Base-by-base conservation (phyloP, 2,329 filamentous ascomycete species). In the Cercospora sp. region DNA sequence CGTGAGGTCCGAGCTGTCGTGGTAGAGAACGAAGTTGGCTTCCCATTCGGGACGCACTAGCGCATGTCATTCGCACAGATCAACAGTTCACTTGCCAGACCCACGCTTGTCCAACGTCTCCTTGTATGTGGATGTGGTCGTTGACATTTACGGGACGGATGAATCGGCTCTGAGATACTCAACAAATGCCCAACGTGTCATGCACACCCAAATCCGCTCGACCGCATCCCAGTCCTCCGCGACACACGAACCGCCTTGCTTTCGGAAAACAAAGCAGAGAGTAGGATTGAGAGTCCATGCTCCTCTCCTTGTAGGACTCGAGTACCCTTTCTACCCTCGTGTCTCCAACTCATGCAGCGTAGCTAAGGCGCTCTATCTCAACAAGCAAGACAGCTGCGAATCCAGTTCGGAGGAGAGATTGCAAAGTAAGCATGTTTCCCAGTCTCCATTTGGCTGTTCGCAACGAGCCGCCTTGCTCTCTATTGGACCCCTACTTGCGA, bases 61-160 rank as follows among this genome's bases (percentile, higher is more conserved):
- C 16, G 26, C 28, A 58, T 58, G 53, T 58, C 53, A 58, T 58
- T 58, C 53, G 53, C 53, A 58, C 53, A 58, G 53, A 33, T 33
- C 53, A 31, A 58, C 26, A n/a, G 55, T 33, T 58, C 55, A 36
- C 31, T 31, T 31, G 55, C 28, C 3, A 31, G 13, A n/a, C 53
- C 53, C 53, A 33, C 53, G 45, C 20, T 13, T 58, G 26, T 20
- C 26, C 53, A 31, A 30, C 53, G 13, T 58, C 53, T 58, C 53
- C 53, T 58, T 13, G 26, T n/a, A 31, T 33, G 5, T 13, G 26
- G 30, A 31, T 20, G 5, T 33, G 18, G 26, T 28, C 51, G 51
- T 57, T 57, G 23, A 26, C 51, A 57, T 28, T 30, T 36, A 33
- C 31, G 31, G 31, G 2, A 33, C 51, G 33, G 45, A 45, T 68